Evolutionary conservation across 495 filamentous ascomycete species (phyloP), one percentile per base, ranked within the genome.

Genomic region (Cairneyella variabilis): DNA sequence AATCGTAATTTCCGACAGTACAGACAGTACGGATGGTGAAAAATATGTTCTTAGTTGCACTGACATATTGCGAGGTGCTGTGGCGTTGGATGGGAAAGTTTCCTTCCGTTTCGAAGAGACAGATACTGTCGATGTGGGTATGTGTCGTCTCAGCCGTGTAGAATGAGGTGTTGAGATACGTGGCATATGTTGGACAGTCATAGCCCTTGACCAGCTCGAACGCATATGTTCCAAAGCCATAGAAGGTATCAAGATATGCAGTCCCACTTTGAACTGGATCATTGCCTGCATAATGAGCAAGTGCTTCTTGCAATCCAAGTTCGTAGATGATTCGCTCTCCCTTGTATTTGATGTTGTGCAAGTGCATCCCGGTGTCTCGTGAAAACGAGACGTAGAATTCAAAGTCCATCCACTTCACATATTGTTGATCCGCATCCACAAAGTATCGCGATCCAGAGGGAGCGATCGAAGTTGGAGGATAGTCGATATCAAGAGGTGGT

Each of bases 1-100:
- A 75, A 58, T 80, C 77, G 59, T 82, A 78, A 54, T 81, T 81
- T n/a, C 77, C 79, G 16, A 80, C 69, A 3, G 74, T 78, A 21
- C 67, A 64, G 11, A 79, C 65, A 6, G 61, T 64, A n/a, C 76
- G 68, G 6, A 78, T 57, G 9, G 66, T 69, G 45, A 80, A 71
- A 23, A 67, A 68, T 4, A 66, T 73, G 58, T 77, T 76, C 48
- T 74, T 76, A 17, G 73, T 72, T 21, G 67, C 64, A 23, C 62
- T 60, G 22, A 65, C 59, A 50, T 70, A 71, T 7, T 32, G 30
- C 22, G 46, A 25, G 8, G 68, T 62, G 16, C 62, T 68, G 54
- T 78, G 76, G 2, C 76, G 66, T 52, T 71, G 67, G 3, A 79
- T 66, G 16, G 73, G 64, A 53, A 69, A 74, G 48, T 70, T 71